A percentile compares a stretch with the other conserved stretches of the same genome.
These are phyloP conservation scores for Tetrapisispora iriomotensis DNA, from an alignment of 805 yeast species.

Conservation along the genomic window DNA sequence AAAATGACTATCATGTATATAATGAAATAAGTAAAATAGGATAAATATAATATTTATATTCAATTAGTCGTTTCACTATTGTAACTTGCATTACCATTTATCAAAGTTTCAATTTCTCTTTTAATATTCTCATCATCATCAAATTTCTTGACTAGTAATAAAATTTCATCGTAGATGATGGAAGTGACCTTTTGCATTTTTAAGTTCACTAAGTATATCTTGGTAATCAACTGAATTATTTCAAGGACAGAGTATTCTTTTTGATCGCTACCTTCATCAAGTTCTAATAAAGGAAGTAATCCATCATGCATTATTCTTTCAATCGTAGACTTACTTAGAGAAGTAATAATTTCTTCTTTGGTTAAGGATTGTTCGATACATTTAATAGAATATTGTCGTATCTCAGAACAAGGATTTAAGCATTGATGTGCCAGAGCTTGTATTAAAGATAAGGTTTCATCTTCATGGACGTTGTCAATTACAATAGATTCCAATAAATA, in stretches of 20 bases:
- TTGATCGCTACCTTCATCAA: conserved; percentile 1
- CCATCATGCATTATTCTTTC: conserved; percentile 60
- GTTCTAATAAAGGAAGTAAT: conserved; percentile 45
- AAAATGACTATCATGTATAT: no score
- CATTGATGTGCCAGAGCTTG: conserved; percentile 87
- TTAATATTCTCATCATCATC: neutral
- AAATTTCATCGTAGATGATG: neutral
- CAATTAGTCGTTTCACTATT: neutral
- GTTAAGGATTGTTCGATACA: conserved; percentile 36
- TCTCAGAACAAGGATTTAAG: conserved; percentile 74
- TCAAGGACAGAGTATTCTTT: conserved; percentile 27
- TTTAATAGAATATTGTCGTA: conserved; percentile 56
- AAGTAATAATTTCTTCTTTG: conserved; percentile 15
- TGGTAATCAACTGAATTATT: neutral
- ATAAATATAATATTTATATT: no score
- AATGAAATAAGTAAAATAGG: no score
- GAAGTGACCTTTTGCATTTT: conserved; percentile 28
- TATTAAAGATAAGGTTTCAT: conserved; percentile 44
- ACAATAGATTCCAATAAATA: conserved; percentile 34
- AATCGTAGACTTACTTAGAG: conserved; percentile 34
- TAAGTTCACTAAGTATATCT: neutral
- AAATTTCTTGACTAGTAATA: neutral
- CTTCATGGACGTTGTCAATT: conserved; percentile 12
- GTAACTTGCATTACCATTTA: neutral
- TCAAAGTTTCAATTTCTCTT: neutral